Evolutionary conservation across 345 rosid species (phyloP), one percentile per base, ranked within the genome.

Genomic region (Euphorbia peplus): DNA sequence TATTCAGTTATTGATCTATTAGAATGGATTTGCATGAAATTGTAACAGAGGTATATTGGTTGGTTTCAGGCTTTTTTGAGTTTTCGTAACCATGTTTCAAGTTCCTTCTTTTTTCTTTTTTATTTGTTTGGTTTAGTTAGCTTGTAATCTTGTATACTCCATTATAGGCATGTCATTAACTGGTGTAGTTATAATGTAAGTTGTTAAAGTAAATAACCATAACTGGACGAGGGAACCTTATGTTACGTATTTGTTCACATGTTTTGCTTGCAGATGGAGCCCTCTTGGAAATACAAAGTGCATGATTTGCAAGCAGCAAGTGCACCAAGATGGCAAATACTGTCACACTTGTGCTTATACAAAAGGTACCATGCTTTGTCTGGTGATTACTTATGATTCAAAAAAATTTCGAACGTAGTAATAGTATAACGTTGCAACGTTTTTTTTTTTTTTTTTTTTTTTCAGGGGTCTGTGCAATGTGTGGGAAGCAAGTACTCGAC

Each of bases 401-500:
- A 37, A 32, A 41, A 15, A 8, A 0, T 47, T 54, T 30, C 44
- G 5, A 4, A 22, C 37, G 22, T n/a, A n/a, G n/a, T n/a, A n/a
- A n/a, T 6, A n/a, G 24, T 44, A 9, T 75, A 12, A 13, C 0
- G 51, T 53, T 60, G 55, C 8, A 22, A 7, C 56, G 14, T 2
- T 57, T 39, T 74, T 30, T 47, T 70, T 47, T 73, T 24, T 42
- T 41, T 57, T 68, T 56, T 28, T 58, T 14, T 63, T 24, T 21
- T 82, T 72, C 82, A 95, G 99, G 97, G 42, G 90, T 95, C n/a
- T 90, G 98, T 63, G 98, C 96, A 0, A 90, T 95, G 99, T 95
- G 99, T 1, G 99, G 99, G 30, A 95, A 95, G 83, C 98, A 95
- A 85, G 99, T 95, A 22, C 85, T 95, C 7, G 97, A 95, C 85